Evolutionary conservation across 2,329 filamentous ascomycete species (phyloP), one percentile per base, ranked within the genome.

Genomic region (Tolypocladium guangdongense): DNA sequence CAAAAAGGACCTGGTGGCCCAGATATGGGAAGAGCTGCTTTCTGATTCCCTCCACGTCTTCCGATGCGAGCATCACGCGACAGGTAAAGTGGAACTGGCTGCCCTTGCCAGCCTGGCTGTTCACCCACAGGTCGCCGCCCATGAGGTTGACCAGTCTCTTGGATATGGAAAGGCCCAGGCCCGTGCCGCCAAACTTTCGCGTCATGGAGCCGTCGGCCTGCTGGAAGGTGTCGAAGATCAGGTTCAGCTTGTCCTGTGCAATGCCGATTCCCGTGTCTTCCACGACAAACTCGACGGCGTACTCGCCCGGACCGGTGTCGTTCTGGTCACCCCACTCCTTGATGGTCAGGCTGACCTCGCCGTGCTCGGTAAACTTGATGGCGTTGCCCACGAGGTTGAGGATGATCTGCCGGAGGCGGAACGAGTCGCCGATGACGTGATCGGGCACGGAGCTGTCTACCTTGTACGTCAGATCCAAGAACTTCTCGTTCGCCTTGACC

Each of bases 191-290:
- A 68, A 97, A 97, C 67, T 95, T 93, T 62, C 91, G 83, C 2
- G 92, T 97, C 69, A 95, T 97, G 36, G 91, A 96, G 38, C 92
- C 92, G 67, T 97, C 93, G 22, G 93, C 93, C 74, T 97, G 93
- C 70, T 96, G 92, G 83, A 97, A 97, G 0, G 92, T 97, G 72
- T 97, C 93, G 71, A 99, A 97, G 66, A 99, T 97, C 59, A 97
- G 78, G 66, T 96, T 90, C 52, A 97, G 81, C 74, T 97, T 97
- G 72, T 97, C 91, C 59, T 87, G 82, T 63, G 92, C 89, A 62
- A 97, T 97, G 63, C 93, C 93, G 64, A 97, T 99, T 61, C 93
- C 93, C 37, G 93, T 97, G 68, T 97, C 93, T 22, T 88, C 88
- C 36, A 99, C 93, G 52, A 92, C 86, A 71, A 97, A 97, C 71